Evolutionary conservation across 2,329 filamentous ascomycete genomes (phyloP).

Genomic region (Trichoderma pleuroti): DNA sequence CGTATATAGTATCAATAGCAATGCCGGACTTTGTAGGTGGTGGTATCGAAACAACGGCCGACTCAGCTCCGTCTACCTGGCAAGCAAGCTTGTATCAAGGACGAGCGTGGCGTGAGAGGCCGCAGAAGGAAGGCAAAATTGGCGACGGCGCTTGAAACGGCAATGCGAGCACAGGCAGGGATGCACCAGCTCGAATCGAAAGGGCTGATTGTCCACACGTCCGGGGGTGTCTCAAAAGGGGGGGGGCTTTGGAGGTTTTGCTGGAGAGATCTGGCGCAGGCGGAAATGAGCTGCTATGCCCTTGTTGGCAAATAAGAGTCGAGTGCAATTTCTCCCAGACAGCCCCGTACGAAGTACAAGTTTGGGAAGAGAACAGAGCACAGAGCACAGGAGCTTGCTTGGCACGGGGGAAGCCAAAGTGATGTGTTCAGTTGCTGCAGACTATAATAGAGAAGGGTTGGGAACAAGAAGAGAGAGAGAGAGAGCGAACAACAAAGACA

Average conservation of each 20-base stretch:
- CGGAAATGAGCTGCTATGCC: slow-evolving; percentile 20
- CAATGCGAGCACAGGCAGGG: slow-evolving; percentile 20
- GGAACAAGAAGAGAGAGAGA: background rate
- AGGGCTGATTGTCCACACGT: slow-evolving; percentile 17
- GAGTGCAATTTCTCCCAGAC: slow-evolving; percentile 19
- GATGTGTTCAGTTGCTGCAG: background rate
- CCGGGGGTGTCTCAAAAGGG: slow-evolving; percentile 19
- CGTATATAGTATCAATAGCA: background rate
- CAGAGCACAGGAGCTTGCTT: slow-evolving; percentile 1
- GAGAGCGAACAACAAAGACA: background rate
- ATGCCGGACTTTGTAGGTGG: background rate
- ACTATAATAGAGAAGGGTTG: background rate
- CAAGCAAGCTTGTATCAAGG: background rate
- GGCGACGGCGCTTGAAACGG: slow-evolving; percentile 21
- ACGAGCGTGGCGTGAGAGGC: slow-evolving; percentile 13
- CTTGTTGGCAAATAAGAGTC: slow-evolving; percentile 18
- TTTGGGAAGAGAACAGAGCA: background rate
- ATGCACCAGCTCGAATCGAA: slow-evolving; percentile 14
- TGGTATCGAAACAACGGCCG: background rate
- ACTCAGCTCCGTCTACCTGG: background rate
- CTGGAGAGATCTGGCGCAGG: slow-evolving; percentile 19
- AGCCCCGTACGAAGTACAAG: background rate
- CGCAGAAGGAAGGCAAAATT: slow-evolving; percentile 5
- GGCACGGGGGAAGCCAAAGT: background rate
- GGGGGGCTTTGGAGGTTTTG: slow-evolving; percentile 16